Evolutionary conservation across 2,329 filamentous ascomycete species (phyloP).

Genomic region (Ophiostoma triangulosporum): DNA sequence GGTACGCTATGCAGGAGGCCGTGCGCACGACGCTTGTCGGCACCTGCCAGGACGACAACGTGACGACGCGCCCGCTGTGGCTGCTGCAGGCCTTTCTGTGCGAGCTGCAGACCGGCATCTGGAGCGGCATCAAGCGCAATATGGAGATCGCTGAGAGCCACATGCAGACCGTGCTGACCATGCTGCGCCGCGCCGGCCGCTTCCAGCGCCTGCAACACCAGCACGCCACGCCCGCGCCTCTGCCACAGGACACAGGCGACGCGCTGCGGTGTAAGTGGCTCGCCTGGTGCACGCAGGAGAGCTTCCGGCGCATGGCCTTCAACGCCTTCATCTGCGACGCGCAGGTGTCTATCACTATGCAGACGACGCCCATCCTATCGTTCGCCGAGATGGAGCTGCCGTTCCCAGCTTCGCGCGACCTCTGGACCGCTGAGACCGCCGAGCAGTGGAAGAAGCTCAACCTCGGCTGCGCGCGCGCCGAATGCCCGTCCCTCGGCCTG

Average conservation of each 20-base stretch:
- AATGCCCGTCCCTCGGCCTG: neutral
- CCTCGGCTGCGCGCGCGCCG: conserved; percentile 21
- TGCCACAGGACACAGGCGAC: neutral
- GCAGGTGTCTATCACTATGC: conserved; percentile 52
- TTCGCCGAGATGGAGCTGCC: conserved; percentile 56
- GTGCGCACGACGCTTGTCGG: conserved; percentile 25
- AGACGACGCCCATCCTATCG: conserved; percentile 51
- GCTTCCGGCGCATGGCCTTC: conserved; percentile 39
- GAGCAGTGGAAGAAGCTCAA: conserved; percentile 51
- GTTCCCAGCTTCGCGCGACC: conserved; percentile 43
- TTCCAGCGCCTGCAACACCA: conserved; percentile 1
- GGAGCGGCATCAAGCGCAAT: conserved; percentile 41
- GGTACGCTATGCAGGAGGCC: conserved; percentile 40
- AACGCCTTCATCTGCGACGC: conserved; percentile 52
- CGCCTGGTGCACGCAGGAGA: conserved; percentile 8
- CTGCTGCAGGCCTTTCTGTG: conserved; percentile 36
- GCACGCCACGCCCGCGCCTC: neutral
- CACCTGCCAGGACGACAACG: conserved; percentile 36
- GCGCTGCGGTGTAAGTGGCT: conserved; percentile 9
- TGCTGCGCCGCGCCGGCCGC: conserved; percentile 9
- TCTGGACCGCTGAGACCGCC: conserved; percentile 55
- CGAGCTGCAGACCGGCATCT: conserved; percentile 36
- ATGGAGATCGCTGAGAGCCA: conserved; percentile 43
- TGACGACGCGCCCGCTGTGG: conserved; percentile 27
- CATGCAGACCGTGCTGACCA: conserved; percentile 8